Conservation (phyloP, 2,329 filamentous ascomycete genomes). For the Nigrospora oryzae region DNA sequence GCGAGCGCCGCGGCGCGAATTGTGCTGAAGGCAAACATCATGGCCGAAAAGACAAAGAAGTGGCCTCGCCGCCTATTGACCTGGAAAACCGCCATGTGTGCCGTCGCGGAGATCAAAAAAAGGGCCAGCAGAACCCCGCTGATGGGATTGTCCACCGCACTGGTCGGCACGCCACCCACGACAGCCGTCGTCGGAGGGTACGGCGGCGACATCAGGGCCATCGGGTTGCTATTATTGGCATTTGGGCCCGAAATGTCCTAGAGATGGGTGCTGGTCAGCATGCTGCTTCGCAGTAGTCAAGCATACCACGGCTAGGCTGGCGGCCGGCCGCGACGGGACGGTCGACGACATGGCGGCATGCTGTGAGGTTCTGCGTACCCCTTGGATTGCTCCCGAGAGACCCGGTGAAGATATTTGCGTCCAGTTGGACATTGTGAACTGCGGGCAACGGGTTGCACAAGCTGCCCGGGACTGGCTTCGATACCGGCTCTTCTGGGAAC, state of each 20-base stretch:
- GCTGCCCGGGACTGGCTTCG: no score
- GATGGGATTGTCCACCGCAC: background rate
- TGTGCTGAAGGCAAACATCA: constrained; percentile 28
- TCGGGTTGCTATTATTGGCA: no score
- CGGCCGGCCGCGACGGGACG: no score
- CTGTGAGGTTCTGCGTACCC: background rate
- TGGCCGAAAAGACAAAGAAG: constrained; percentile 27
- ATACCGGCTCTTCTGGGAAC: no score
- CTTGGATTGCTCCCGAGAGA: background rate
- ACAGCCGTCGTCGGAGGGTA: background rate
- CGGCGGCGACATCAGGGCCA: background rate
- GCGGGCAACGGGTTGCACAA: background rate
- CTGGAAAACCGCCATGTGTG: constrained; percentile 50
- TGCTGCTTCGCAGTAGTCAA: no score
- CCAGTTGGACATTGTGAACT: constrained; percentile 3
- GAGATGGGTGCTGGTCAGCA: no score
- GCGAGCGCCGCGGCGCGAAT: constrained; percentile 22
- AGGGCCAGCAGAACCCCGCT: background rate
- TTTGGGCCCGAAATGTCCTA: no score
- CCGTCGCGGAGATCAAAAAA: background rate
- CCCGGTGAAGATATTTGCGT: constrained; percentile 2
- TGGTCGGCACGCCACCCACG: background rate
- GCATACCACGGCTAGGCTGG: no score
- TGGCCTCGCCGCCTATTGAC: constrained; percentile 23
- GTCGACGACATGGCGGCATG: no score